phyloP scores from a whole-genome alignment of 306 rosid species.

The Spatholobus suberectus region DNA sequence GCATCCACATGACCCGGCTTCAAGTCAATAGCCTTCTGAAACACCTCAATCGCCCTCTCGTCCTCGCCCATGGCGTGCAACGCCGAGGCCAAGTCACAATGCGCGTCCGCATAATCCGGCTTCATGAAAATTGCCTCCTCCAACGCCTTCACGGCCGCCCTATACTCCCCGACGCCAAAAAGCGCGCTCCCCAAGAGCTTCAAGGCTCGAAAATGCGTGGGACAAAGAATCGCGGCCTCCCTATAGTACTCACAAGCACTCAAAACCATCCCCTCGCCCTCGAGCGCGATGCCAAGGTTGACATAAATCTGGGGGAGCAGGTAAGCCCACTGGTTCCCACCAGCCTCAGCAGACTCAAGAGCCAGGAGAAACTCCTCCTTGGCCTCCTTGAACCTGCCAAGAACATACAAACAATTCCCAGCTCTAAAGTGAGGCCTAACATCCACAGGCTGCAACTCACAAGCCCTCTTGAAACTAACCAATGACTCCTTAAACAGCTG shows the following conservation, averaged over 20 bases:
- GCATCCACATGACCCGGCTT: slow-evolving; percentile 96
- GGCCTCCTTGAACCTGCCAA: slow-evolving; percentile 75
- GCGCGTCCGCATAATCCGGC: slow-evolving; percentile 96
- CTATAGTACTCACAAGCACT: slow-evolving; percentile 99
- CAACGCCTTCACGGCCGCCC: slow-evolving; percentile 93
- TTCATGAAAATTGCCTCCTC: slow-evolving; percentile 97
- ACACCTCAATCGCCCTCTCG: slow-evolving; percentile 94
- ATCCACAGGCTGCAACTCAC: slow-evolving; percentile 96
- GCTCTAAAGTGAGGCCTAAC: slow-evolving; percentile 96
- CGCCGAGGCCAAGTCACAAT: slow-evolving; percentile 97
- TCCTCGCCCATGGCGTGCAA: slow-evolving; percentile 94
- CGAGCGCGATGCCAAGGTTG: slow-evolving; percentile 91
- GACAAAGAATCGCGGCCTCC: slow-evolving; percentile 98
- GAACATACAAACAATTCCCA: slow-evolving; percentile 87
- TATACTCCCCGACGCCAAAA: slow-evolving; percentile 97
- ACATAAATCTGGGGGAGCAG: slow-evolving; percentile 96
- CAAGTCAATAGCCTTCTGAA: slow-evolving; percentile 97
- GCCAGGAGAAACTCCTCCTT: slow-evolving; percentile 94
- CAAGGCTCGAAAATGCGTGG: slow-evolving; percentile 97
- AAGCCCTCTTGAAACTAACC: slow-evolving; percentile 91
- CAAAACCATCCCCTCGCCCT: slow-evolving; percentile 99
- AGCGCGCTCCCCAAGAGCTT: slow-evolving; percentile 96
- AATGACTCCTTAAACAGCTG: slow-evolving; percentile 88
- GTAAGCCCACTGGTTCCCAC: slow-evolving; percentile 98
- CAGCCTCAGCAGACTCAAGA: slow-evolving; percentile 87